Conservation (phyloP, 768 basidiomycete species). For the Termitomyces sp. region DNA sequence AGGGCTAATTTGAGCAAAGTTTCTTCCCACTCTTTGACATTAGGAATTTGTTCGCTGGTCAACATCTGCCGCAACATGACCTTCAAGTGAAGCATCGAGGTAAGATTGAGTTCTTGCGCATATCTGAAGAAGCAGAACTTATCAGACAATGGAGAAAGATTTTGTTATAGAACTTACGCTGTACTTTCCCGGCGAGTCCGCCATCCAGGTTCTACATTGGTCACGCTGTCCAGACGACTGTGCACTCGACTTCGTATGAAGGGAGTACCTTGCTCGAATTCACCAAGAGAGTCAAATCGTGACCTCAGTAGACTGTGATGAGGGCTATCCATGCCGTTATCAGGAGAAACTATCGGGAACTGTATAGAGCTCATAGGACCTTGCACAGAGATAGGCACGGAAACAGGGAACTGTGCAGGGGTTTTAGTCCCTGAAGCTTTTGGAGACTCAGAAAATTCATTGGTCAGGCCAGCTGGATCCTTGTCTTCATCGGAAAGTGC, state of each 20-base stretch:
- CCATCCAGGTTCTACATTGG: constrained; percentile 71
- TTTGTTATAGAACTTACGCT: constrained; percentile 45
- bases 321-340: constrained; percentile 60
- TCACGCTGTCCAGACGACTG: constrained; percentile 63
- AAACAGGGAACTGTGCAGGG: constrained; percentile 55
- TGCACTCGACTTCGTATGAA: constrained; percentile 85
- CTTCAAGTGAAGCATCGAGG: constrained; percentile 87
- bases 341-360: constrained; percentile 79
- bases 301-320: constrained; percentile 49
- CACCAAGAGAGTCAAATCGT: constrained; percentile 69
- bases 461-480: constrained; percentile 42
- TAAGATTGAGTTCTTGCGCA: constrained; percentile 78
- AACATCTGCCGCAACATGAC: constrained; percentile 92
- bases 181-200: constrained; percentile 85
- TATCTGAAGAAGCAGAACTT: constrained; percentile 51
- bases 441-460: constrained; percentile 45
- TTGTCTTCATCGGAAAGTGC: constrained; percentile 77
- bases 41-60: constrained; percentile 75
- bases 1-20: constrained; percentile 78
- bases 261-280: constrained; percentile 69
- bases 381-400: constrained; percentile 49
- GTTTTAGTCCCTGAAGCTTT: constrained; percentile 43
- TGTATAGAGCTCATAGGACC: constrained; percentile 68
- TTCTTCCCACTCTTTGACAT: constrained; percentile 86
- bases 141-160: neutral